A percentile compares a stretch with the other conserved stretches of the same genome.
Evolutionary conservation across 441 rosid species (phyloP).

Genomic region (Codiaeum variegatum): DNA sequence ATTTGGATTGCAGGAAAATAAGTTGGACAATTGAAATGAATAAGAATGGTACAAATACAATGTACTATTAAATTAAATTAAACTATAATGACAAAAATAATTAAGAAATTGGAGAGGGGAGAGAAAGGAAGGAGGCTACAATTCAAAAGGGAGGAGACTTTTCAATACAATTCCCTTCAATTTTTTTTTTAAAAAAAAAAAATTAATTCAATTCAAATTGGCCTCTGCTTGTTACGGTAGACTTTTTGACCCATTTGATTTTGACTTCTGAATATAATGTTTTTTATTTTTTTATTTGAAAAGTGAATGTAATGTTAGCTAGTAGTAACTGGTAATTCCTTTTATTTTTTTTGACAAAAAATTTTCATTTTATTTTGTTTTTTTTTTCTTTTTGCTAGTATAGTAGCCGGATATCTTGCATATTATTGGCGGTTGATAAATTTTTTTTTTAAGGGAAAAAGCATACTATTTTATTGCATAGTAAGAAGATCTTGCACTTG

Average conservation of each 20-base stretch:
- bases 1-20: neutral
- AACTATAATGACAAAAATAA: neutral
- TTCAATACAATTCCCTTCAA: neutral
- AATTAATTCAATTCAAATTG: neutral
- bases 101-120: neutral
- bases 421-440: too few species aligned
- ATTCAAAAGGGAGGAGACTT: conserved; percentile 16
- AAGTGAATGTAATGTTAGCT: too few species aligned
- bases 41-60: neutral
- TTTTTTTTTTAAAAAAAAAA: too few species aligned
- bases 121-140: neutral
- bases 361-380: too few species aligned
- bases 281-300: too few species aligned
- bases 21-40: neutral
- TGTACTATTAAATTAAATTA: neutral
- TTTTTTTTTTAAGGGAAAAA: too few species aligned
- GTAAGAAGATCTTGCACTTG: too few species aligned
- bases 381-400: too few species aligned
- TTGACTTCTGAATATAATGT: neutral
- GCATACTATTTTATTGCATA: too few species aligned
- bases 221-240: conserved; percentile 14
- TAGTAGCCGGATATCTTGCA: too few species aligned
- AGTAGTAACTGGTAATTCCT: too few species aligned
- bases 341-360: too few species aligned
- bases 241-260: conserved; percentile 1